A percentile compares a stretch with the other conserved stretches of the same genome.
Conservation (phyloP, 2,329 filamentous ascomycete species). For the Dactylellina leptospora region DNA sequence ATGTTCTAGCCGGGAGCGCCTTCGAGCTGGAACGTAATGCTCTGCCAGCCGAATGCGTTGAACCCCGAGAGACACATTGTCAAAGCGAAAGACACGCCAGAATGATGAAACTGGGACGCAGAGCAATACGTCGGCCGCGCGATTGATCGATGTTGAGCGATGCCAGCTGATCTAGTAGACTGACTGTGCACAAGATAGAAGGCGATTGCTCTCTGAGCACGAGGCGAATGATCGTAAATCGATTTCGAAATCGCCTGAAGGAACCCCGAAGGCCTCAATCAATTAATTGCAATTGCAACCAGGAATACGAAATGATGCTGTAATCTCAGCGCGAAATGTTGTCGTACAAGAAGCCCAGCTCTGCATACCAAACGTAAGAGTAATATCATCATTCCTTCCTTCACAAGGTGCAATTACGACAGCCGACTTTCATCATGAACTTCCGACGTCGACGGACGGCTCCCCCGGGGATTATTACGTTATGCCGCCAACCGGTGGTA, state of each 20-base stretch:
- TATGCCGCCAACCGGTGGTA: conserved; percentile 15
- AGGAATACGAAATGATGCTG: too few relatives aligned
- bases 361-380: conserved; percentile 48
- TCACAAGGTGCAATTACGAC: conserved; percentile 38
- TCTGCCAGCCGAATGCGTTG: not conserved
- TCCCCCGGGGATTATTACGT: conserved; percentile 50
- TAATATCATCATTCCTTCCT: conserved; percentile 41
- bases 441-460: conserved; percentile 11
- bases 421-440: conserved; percentile 22
- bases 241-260: too few relatives aligned
- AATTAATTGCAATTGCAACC: too few relatives aligned
- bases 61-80: conserved; percentile 46
- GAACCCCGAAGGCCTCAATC: not conserved
- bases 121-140: not conserved
- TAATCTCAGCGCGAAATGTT: not conserved
- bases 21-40: not conserved
- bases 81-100: too few relatives aligned
- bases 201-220: too few relatives aligned
- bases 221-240: too few relatives aligned
- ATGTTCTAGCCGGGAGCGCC: not conserved
- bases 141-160: too few relatives aligned
- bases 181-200: not conserved
- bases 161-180: not conserved
- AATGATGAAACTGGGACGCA: conserved; percentile 19
- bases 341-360: not conserved